These are phyloP conservation scores for Magnolia officinalis DNA, from an alignment of 164 flowering plant species.

Conservation along the genomic window DNA sequence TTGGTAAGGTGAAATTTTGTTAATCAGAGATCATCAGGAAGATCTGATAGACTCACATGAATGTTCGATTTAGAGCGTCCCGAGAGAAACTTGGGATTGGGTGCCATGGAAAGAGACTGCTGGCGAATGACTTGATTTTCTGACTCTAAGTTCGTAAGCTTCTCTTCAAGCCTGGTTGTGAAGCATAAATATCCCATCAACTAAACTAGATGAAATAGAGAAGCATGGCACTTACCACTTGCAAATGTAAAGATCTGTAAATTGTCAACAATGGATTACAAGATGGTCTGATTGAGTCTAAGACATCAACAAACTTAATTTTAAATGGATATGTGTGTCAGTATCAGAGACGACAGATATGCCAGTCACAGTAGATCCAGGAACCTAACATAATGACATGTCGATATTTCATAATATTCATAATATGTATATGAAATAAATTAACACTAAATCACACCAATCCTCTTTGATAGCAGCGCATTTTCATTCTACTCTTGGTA, in stretches of 20 bases:
- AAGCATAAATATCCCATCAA: background rate
- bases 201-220: background rate
- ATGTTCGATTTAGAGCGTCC: constrained; percentile 78
- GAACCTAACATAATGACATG: background rate
- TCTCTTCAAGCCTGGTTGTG: constrained; percentile 81
- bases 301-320: background rate
- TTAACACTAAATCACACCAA: too few species aligned
- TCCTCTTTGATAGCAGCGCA: too few species aligned
- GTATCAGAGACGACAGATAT: background rate
- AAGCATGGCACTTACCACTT: background rate
- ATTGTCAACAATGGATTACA: background rate
- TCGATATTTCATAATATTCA: too few species aligned
- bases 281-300: background rate
- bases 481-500: too few species aligned
- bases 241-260: background rate
- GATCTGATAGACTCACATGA: constrained; percentile 50
- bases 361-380: background rate
- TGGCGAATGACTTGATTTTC: constrained; percentile 97
- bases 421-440: background rate
- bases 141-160: constrained; percentile 76
- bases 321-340: background rate
- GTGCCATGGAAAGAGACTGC: constrained; percentile 90
- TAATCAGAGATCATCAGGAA: background rate
- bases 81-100: constrained; percentile 67
- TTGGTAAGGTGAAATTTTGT: background rate